Evolutionary conservation across 140 eudicot genomes (phyloP), one percentile per base, ranked within the genome.

Genomic region (Cichorium intybus): DNA sequence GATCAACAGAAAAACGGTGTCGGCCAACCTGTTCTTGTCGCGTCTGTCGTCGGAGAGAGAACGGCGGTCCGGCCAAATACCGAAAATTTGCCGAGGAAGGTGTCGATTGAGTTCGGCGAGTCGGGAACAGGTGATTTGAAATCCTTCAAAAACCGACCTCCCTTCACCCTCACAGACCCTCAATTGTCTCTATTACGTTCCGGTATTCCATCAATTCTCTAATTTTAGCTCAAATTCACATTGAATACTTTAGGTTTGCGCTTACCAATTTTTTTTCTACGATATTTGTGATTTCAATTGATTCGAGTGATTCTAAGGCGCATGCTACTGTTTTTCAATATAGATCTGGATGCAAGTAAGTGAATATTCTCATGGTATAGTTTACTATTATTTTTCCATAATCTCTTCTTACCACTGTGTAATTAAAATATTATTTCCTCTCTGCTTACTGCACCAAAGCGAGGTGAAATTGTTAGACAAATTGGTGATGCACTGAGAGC

Each of bases 391-490:
- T 61, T 10, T 35, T 55, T 56, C 31, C 23, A 8, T 62, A 27
- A 62, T 29, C 49, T 68, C 45, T 37, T 43, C 11, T 9, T 24
- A 14, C 12, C 33, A 33, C 7, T 12, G 9, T 49, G n/a, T 70
- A 53, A 63, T 15, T 35, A 27, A 37, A 5, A 16, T 22, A 46
- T 53, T 29, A n/a, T 68, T 34, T 31, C 48, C 14, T 68, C 29
- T 24, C 69, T 87, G 97, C 53, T 91, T 75, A 95, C 97, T 55
- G 96, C 97, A 52, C 97, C 97, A 60, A 85, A 85, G 74, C 73
- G 97, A 82, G 97, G 97, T 8, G 97, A 90, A 10, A 78, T 90
- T 75, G 97, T 90, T 63, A 72, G 97, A 71, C 97, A 90, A 75
- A 90, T 90, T 69, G 95, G 97, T 63, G 97, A 90, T 56, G 95